Evolutionary conservation across 768 basidiomycete species (phyloP), one percentile per base, ranked within the genome.

Genomic region (Rhizopogon vulgaris): DNA sequence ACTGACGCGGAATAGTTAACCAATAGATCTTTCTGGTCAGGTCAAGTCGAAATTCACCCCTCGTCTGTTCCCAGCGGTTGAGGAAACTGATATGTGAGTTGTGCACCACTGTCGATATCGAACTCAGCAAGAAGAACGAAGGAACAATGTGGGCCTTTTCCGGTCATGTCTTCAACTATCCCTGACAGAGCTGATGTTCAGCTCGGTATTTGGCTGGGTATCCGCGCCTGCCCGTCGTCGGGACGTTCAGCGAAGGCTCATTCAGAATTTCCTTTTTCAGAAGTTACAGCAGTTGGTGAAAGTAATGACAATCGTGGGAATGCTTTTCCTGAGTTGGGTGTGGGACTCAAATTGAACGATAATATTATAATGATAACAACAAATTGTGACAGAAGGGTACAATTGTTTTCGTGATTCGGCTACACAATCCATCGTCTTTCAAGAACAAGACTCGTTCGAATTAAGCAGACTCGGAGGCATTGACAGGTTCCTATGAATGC

Each of bases 101-200:
- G 88, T 3, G 94, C 90, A 32, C 96, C 96, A 52, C 88, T 83
- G 64, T 92, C 85, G 57, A 99, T 97, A 74, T 99, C 91, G 73
- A 99, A 99, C 68, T 98, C 96, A n/a, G 96, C 96, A 49, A 98
- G 80, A 43, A 99, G 77, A 54, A 96, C 87, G 71, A 94, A 97
- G 17, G 93, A 90, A 60, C 88, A 90, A 67, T 90, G 88, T 52
- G 87, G 81, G 38, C 80, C 79, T 71, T 79, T 76, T 70, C 74
- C 76, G 47, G 78, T 66, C 84, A 86, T 85, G 49, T 45, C n/a
- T 45, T 18, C 8, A 7, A 1, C 17, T 43, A 7, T 43, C 43
- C 28, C 43, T 17, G 43, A 28, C 43, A 45, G 30, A 18, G 43
- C 28, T 45, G 17, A 30, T 30, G 18, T 18, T 17, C 28, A 18